Evolutionary conservation across 2,329 filamentous ascomycete species (phyloP).

Genomic region (Diplodia seriata): DNA sequence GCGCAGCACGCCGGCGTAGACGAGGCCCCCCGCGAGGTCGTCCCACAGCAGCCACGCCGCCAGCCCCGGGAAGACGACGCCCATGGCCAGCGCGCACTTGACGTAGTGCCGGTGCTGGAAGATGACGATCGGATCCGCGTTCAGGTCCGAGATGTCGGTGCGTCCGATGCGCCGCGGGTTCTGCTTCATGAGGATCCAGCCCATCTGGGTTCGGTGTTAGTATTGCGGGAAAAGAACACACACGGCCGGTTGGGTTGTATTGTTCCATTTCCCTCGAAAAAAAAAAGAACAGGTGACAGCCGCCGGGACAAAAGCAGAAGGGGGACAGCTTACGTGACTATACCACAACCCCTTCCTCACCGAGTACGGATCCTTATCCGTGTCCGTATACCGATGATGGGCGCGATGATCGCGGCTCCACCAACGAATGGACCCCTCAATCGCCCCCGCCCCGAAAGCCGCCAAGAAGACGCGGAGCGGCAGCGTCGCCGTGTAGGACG

Average conservation of each 20-base stretch:
- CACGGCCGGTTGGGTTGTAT: no score
- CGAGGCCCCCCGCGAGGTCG: conserved; percentile 81
- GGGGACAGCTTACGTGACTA: conserved; percentile 15
- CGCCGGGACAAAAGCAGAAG: neutral
- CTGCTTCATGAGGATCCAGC: conserved; percentile 94
- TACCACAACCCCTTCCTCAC: conserved; percentile 78
- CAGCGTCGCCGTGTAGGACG: conserved; percentile 77
- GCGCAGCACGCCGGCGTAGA: conserved; percentile 84
- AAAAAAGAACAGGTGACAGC: no score
- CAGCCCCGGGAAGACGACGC: conserved; percentile 74
- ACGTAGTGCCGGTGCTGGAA: conserved; percentile 90
- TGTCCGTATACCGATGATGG: conserved; percentile 91
- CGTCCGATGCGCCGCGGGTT: conserved; percentile 88
- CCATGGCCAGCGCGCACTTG: conserved; percentile 79
- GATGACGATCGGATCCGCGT: conserved; percentile 83
- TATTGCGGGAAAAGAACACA: no score
- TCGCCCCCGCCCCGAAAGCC: conserved; percentile 79
- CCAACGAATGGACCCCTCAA: conserved; percentile 87
- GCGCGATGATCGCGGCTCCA: conserved; percentile 87
- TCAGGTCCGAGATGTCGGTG: conserved; percentile 86
- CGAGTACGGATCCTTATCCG: conserved; percentile 89
- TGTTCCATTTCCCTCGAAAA: no score
- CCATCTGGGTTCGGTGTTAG: conserved; percentile 54
- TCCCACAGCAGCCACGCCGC: conserved; percentile 80
- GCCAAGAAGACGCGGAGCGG: conserved; percentile 84